Conservation (phyloP, 495 filamentous ascomycete species). For the Lasiosphaeria miniovina region DNA sequence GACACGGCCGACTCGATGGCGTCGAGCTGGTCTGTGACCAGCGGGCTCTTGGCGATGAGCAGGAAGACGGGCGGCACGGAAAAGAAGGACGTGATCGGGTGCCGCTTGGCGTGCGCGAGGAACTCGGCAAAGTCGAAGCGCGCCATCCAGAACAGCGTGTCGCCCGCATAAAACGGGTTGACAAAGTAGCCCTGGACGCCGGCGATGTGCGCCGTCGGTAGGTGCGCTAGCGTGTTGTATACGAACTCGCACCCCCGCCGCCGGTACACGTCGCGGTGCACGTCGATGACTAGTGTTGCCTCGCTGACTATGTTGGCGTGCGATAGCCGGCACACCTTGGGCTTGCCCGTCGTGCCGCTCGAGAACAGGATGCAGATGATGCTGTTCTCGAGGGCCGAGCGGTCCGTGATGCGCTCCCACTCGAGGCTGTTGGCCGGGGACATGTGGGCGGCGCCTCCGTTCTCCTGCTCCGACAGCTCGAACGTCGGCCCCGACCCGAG, state of each 20-base stretch:
- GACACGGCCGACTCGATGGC: conserved; percentile 21
- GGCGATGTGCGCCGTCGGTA: conserved; percentile 46
- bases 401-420: conserved; percentile 48
- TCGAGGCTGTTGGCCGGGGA: conserved; percentile 27
- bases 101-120: conserved; percentile 38
- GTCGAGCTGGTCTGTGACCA: conserved; percentile 48
- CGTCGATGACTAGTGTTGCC: conserved; percentile 21
- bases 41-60: conserved; percentile 45
- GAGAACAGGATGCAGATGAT: conserved; percentile 74
- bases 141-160: conserved; percentile 50
- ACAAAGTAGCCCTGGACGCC: conserved; percentile 45
- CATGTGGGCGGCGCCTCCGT: conserved; percentile 16
- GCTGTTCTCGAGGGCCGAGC: conserved; percentile 29
- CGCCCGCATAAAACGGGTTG: conserved; percentile 38
- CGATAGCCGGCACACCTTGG: conserved; percentile 77
- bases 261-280: conserved; percentile 11
- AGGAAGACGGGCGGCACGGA: conserved; percentile 52
- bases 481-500: conserved; percentile 23
- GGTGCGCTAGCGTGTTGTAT: conserved; percentile 46
- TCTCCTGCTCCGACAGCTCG: conserved; percentile 7
- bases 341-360: conserved; percentile 76
- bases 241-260: background rate
- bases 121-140: conserved; percentile 46
- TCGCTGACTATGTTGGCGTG: conserved; percentile 62
- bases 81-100: conserved; percentile 47